Base-by-base conservation (phyloP, 1,284 basidiomycete genomes). In the Cutaneotrichosporon cavernicola region DNA sequence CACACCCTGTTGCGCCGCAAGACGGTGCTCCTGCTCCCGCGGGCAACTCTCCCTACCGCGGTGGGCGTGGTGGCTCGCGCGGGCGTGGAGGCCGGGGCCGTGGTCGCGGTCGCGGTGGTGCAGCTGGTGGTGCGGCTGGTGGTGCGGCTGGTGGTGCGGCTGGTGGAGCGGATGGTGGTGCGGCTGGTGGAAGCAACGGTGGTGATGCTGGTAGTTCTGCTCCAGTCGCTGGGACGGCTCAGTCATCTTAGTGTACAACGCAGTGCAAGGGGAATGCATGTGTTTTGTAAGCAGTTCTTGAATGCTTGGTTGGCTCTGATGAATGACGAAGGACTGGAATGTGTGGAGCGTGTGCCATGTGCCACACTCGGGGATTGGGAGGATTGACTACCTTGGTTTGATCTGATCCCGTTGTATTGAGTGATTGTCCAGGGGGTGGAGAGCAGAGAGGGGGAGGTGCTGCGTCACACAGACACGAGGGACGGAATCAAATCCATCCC, bases 141-240 rank as follows among this genome's bases (percentile, higher is more conserved):
- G 58, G 26, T 14, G 21, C 46, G 2, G 36, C 55, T n/a, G 38
- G 58, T 18, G 58, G 26, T 14, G 21, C 46, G 2, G 36, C 55
- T n/a, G 38, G 58, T 18, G 58, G 26, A 8, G n/a, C n/a, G n/a
- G n/a, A n/a, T 6, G 21, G 50, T 47, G 53, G 58, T 14, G 21
- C 46, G 2, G 36, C 55, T n/a, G 38, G 58, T 18, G 58, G 26
- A 8, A 5, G 34, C 6, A 21, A 30, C 31, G 9, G 16, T n/a
- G 26, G 14, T 52, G 51, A 18, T 32, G 51, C 11, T 32, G 21
- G 14, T 26, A 16, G 22, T 22, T 51, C 53, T 32, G 55, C 55
- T 56, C 22, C 55, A 10, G 47, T 58, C 14, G 38, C 61, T 61
- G n/a, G 43, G n/a, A 8, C 63, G 38, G 4, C 63, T 31, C 7